These are phyloP conservation scores for Salix koriyanagi DNA, from an alignment of 345 rosid species.

Conservation along the genomic window DNA sequence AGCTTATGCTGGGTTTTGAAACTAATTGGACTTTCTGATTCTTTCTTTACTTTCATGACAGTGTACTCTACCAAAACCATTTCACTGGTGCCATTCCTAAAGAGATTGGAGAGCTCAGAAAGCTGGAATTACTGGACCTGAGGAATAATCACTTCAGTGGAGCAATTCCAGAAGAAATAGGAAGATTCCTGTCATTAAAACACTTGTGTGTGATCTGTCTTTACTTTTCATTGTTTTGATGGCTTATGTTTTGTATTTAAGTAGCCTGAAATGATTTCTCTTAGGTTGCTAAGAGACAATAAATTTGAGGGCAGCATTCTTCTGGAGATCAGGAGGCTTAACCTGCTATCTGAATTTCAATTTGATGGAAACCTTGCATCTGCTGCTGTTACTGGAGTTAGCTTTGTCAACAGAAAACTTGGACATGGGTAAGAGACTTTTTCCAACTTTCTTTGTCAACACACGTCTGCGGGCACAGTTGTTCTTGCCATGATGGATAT, in stretches of 20 bases:
- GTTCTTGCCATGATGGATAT: not conserved
- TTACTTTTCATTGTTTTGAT: not conserved
- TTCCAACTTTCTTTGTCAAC: not conserved
- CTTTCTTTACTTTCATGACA: constrained; percentile 24
- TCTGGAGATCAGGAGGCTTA: constrained; percentile 46
- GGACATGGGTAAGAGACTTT: constrained; percentile 52
- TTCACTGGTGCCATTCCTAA: constrained; percentile 64
- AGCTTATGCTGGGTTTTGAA: not conserved
- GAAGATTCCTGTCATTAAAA: constrained; percentile 42
- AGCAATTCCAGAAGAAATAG: constrained; percentile 56
- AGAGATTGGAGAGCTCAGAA: constrained; percentile 53
- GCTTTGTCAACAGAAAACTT: constrained; percentile 51
- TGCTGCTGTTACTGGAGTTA: constrained; percentile 23
- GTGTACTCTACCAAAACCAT: constrained; percentile 48
- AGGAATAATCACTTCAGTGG: constrained; percentile 67
- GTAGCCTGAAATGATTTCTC: constrained; percentile 8
- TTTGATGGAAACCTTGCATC: constrained; percentile 39
- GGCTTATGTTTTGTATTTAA: not conserved
- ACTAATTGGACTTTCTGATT: constrained; percentile 1
- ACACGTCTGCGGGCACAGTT: not conserved
- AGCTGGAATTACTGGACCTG: constrained; percentile 62
- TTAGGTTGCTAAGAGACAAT: constrained; percentile 73
- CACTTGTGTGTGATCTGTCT: constrained; percentile 52
- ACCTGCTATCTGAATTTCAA: constrained; percentile 52
- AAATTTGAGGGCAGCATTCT: constrained; percentile 53